These are phyloP conservation scores for Leavenworthia alabamica DNA, from an alignment of 345 rosid species.

Conservation along the genomic window DNA sequence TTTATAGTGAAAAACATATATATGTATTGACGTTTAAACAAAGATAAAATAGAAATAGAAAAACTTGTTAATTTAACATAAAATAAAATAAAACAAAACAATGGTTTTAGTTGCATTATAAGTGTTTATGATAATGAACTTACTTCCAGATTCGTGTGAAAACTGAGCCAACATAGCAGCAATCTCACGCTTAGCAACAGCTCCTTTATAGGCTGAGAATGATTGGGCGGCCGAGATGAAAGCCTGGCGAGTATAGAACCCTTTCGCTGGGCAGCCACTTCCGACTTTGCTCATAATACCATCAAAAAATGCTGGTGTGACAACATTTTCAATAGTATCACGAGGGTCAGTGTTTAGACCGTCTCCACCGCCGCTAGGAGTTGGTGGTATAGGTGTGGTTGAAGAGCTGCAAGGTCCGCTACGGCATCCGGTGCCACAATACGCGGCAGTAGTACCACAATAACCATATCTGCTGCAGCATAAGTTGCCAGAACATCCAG, in stretches of 20 bases:
- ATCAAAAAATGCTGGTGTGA: conserved; percentile 40
- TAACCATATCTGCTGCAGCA: conserved; percentile 34
- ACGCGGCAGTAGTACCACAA: too few relatives aligned
- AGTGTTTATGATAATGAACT: not conserved
- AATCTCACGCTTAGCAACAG: conserved; percentile 45
- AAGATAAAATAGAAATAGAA: too few relatives aligned
- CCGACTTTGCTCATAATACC: conserved; percentile 35
- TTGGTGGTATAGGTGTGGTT: too few relatives aligned
- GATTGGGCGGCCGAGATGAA: conserved; percentile 30
- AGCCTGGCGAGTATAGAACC: conserved; percentile 39
- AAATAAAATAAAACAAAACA: not conserved
- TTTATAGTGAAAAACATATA: too few relatives aligned
- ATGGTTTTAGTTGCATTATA: not conserved
- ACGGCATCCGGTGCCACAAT: too few relatives aligned
- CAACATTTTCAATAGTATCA: conserved; percentile 33
- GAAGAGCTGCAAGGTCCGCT: too few relatives aligned
- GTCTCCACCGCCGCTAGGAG: too few relatives aligned
- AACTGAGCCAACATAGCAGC: conserved; percentile 51
- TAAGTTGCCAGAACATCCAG: conserved; percentile 18
- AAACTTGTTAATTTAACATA: not conserved
- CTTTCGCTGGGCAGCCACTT: conserved; percentile 39
- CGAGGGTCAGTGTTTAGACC: conserved; percentile 23
- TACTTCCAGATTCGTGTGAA: conserved; percentile 49
- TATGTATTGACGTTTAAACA: too few relatives aligned
- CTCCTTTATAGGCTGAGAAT: conserved; percentile 24